Conservation (phyloP, 2,329 filamentous ascomycete genomes). For the Talaromyces islandicus region DNA sequence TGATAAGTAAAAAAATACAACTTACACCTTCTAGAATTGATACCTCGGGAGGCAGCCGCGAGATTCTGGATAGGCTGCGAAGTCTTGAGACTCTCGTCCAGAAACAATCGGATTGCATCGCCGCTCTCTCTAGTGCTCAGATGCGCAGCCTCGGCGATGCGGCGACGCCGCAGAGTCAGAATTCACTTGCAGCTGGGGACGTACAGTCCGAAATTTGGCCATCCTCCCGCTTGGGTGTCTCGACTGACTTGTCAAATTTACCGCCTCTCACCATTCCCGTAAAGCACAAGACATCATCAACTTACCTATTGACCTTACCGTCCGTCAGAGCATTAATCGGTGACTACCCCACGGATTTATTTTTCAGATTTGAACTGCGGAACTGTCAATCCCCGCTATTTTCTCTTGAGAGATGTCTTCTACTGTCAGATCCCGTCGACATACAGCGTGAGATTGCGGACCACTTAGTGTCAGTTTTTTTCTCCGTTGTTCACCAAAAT, state of each 20-base stretch:
- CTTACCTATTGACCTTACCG: conserved; percentile 2
- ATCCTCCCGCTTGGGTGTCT: neutral
- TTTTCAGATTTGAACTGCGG: conserved; percentile 12
- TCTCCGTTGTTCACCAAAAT: neutral
- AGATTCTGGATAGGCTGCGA: conserved; percentile 2
- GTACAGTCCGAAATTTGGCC: neutral
- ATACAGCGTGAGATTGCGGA: conserved; percentile 1
- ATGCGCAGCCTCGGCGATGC: neutral
- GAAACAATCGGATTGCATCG: conserved; percentile 3
- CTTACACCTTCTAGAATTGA: conserved; percentile 4
- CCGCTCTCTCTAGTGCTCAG: neutral
- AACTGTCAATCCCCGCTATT: conserved; percentile 20
- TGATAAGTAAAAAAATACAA: neutral
- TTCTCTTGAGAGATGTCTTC: conserved; percentile 4
- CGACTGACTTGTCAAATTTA: conserved; percentile 1
- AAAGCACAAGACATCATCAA: conserved; percentile 6
- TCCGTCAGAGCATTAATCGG: conserved; percentile 1
- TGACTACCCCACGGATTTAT: conserved; percentile 4
- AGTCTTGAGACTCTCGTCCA: conserved; percentile 7
- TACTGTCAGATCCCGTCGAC: conserved; percentile 10
- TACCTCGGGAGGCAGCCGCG: neutral
- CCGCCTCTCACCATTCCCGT: conserved; percentile 6
- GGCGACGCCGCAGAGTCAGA: neutral
- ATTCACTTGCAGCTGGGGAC: neutral
- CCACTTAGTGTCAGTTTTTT: neutral